phyloP scores from a whole-genome alignment of 2,329 filamentous ascomycete species.

The Paracamarosporium sp. region DNA sequence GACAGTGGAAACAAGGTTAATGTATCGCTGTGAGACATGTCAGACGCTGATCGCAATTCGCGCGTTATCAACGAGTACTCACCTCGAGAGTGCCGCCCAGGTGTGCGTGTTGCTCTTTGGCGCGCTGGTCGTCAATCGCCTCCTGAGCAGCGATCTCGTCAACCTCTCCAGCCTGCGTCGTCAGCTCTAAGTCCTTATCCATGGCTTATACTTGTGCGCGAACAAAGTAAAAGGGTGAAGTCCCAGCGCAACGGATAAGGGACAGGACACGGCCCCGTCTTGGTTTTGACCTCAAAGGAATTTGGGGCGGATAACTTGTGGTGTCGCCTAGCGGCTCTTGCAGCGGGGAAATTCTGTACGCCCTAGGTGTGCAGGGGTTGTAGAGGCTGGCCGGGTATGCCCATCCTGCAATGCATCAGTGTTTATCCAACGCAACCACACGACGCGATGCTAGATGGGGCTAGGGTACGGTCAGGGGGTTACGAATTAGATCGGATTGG shows the following conservation, averaged over 20 bases:
- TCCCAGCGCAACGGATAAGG: slow-evolving; percentile 3
- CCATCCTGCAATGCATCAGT: not conserved
- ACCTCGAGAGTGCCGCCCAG: slow-evolving; percentile 24
- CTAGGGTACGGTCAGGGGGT: not conserved
- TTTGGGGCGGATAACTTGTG: not conserved
- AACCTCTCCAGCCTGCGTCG: slow-evolving; percentile 11
- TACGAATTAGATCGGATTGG: not conserved
- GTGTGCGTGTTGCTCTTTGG: slow-evolving; percentile 16
- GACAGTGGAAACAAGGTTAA: slow-evolving; percentile 27
- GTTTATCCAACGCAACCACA: not conserved
- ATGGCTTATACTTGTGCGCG: not conserved
- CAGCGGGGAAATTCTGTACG: slow-evolving; percentile 2
- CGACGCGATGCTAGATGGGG: not conserved
- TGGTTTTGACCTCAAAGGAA: not conserved
- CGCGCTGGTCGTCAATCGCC: slow-evolving; percentile 20
- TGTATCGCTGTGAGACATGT: slow-evolving; percentile 25
- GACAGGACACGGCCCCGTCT: slow-evolving; percentile 6
- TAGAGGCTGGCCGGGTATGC: not conserved
- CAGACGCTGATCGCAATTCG: not conserved
- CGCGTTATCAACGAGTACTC: slow-evolving; percentile 1
- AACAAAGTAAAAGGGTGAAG: not conserved
- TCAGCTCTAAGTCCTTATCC: slow-evolving; percentile 17
- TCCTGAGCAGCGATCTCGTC: slow-evolving; percentile 22
- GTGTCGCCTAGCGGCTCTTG: not conserved
- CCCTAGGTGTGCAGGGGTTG: not conserved